Evolutionary conservation across 2,329 filamentous ascomycete genomes (phyloP).

Genomic region (Aspergillus proliferans): DNA sequence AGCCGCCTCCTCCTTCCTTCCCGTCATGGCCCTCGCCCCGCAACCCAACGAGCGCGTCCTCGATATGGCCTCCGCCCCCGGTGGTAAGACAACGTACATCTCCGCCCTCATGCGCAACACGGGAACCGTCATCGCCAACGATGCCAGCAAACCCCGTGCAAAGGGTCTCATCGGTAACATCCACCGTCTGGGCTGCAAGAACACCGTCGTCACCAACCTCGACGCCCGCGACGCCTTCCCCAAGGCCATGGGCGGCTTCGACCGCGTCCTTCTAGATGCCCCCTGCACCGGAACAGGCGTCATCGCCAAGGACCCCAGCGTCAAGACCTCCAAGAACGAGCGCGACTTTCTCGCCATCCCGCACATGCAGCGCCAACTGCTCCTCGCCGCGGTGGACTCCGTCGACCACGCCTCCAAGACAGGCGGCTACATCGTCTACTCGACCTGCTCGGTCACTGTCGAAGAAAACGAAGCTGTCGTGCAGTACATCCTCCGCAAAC

Average conservation of each 20-base stretch:
- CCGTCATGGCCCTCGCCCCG: slow-evolving; percentile 93
- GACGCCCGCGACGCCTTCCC: slow-evolving; percentile 85
- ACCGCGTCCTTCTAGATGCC: slow-evolving; percentile 87
- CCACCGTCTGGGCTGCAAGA: slow-evolving; percentile 86
- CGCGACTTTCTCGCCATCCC: slow-evolving; percentile 89
- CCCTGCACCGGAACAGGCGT: slow-evolving; percentile 96
- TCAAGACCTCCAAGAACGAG: slow-evolving; percentile 98
- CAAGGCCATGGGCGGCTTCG: slow-evolving; percentile 89
- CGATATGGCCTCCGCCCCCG: slow-evolving; percentile 91
- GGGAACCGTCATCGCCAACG: slow-evolving; percentile 90
- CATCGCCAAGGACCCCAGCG: slow-evolving; percentile 90
- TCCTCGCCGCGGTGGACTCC: slow-evolving; percentile 89
- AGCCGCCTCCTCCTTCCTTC: slow-evolving; percentile 91
- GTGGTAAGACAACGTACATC: slow-evolving; percentile 93
- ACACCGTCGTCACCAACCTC: slow-evolving; percentile 92
- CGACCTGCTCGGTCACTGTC: slow-evolving; percentile 88
- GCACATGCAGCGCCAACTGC: slow-evolving; percentile 88
- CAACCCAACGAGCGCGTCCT: slow-evolving; percentile 88
- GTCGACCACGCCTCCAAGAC: slow-evolving; percentile 88
- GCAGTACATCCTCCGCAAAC: slow-evolving; percentile 82
- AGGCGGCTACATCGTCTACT: slow-evolving; percentile 93
- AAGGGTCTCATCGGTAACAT: slow-evolving; percentile 98
- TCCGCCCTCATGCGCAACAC: slow-evolving; percentile 98
- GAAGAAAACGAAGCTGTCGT: slow-evolving; percentile 94
- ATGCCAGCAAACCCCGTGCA: slow-evolving; percentile 84